phyloP scores from a whole-genome alignment of 2,329 filamentous ascomycete genomes.

The Hypoxylon sp. region DNA sequence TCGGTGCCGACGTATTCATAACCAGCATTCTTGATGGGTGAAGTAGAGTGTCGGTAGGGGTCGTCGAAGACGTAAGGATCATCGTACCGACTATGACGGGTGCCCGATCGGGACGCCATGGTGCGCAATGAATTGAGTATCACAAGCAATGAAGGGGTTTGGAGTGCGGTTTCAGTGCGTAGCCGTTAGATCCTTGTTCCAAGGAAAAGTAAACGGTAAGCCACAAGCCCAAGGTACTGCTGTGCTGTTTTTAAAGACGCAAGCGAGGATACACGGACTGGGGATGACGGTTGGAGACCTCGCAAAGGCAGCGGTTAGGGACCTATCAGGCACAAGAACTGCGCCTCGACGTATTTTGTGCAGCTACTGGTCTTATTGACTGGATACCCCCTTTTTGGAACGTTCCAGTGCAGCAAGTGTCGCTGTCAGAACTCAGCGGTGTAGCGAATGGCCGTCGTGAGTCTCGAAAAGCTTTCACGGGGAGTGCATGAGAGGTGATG shows the following conservation, averaged over 20 bases:
- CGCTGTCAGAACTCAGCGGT: constrained; percentile 33
- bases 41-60: constrained; percentile 46
- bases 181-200: constrained; percentile 20
- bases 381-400: constrained; percentile 17
- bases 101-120: constrained; percentile 48
- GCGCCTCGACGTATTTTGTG: constrained; percentile 43
- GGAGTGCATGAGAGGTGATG: constrained; percentile 41
- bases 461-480: constrained; percentile 28
- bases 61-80: constrained; percentile 51
- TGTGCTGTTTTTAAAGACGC: constrained; percentile 36
- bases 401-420: constrained; percentile 18
- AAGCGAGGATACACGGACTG: constrained; percentile 14
- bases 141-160: constrained; percentile 5
- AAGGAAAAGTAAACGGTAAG: constrained; percentile 26
- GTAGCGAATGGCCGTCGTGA: constrained; percentile 41
- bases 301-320: constrained; percentile 19
- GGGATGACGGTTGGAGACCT: constrained; percentile 31
- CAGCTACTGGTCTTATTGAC: constrained; percentile 13
- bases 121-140: constrained; percentile 17
- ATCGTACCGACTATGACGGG: constrained; percentile 46
- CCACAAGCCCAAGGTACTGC: constrained; percentile 13
- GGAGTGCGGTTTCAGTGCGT: neutral
- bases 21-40: constrained; percentile 37
- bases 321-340: constrained; percentile 30
- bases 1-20: constrained; percentile 52